Conservation (phyloP, 192 early-diverging fungal genomes). For the Linnemannia exigua region DNA sequence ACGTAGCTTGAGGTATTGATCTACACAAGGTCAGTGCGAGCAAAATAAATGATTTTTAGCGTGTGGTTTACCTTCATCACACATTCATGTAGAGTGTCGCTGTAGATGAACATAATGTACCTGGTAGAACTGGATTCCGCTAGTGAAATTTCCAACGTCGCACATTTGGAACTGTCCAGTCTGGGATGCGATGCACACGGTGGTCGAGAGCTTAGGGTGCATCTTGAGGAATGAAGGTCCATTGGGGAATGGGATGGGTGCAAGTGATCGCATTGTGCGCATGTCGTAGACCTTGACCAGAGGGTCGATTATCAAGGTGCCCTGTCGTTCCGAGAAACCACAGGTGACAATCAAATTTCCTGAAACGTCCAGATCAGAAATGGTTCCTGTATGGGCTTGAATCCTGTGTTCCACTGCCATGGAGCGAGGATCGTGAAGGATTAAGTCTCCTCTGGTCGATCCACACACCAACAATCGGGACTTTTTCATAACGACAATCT, state of each 20-base stretch:
- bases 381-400: constrained; percentile 81
- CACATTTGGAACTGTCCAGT: constrained; percentile 80
- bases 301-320: constrained; percentile 78
- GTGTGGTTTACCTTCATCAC: background rate
- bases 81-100: constrained; percentile 37
- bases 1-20: constrained; percentile 71
- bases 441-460: constrained; percentile 72
- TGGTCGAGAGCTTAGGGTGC: constrained; percentile 77
- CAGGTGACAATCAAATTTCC: constrained; percentile 83
- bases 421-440: constrained; percentile 75
- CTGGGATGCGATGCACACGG: constrained; percentile 74
- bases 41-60: background rate
- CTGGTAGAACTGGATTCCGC: constrained; percentile 67
- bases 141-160: constrained; percentile 68
- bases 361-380: constrained; percentile 82
- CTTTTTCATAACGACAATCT: constrained; percentile 78
- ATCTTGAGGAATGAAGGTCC: constrained; percentile 79
- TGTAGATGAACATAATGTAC: constrained; percentile 23
- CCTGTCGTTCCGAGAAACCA: constrained; percentile 76
- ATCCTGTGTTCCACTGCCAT: constrained; percentile 73
- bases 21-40: constrained; percentile 46
- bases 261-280: constrained; percentile 75
- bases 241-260: constrained; percentile 77
- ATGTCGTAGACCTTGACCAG: constrained; percentile 90
- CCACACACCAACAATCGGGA: constrained; percentile 75